Conservation (phyloP, 306 rosid genomes). For the Heteromeles arbutifolia region DNA sequence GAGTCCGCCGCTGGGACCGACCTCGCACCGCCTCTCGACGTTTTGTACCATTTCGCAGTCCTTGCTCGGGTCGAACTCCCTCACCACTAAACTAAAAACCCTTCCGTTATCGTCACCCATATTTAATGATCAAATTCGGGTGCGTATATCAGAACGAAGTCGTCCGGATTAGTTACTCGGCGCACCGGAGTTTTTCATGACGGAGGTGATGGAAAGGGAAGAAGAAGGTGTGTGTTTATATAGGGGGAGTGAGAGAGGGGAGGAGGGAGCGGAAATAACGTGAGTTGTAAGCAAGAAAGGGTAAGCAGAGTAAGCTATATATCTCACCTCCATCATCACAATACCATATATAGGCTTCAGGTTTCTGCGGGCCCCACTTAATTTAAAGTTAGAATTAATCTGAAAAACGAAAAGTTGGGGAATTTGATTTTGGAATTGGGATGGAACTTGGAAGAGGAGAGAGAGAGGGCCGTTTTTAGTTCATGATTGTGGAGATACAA, state of each 20-base stretch:
- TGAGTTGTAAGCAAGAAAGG: conserved; percentile 31
- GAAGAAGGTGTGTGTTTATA: conserved; percentile 26
- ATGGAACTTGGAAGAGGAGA: background rate
- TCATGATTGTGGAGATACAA: conserved; percentile 21
- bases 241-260: background rate
- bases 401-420: background rate
- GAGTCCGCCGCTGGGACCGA: conserved; percentile 68
- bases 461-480: conserved; percentile 1
- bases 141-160: background rate
- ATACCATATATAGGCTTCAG: background rate
- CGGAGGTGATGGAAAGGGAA: background rate
- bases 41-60: conserved; percentile 55
- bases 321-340: background rate
- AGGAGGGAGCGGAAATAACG: conserved; percentile 17
- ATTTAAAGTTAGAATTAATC: background rate
- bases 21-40: conserved; percentile 75
- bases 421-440: background rate
- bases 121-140: background rate
- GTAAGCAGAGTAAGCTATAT: background rate
- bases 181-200: background rate
- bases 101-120: background rate
- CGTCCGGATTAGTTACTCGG: background rate
- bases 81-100: conserved; percentile 16
- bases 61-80: conserved; percentile 43
- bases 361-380: background rate